Evolutionary conservation across 768 basidiomycete genomes (phyloP).

Genomic region (Xanthoconium stramineum): DNA sequence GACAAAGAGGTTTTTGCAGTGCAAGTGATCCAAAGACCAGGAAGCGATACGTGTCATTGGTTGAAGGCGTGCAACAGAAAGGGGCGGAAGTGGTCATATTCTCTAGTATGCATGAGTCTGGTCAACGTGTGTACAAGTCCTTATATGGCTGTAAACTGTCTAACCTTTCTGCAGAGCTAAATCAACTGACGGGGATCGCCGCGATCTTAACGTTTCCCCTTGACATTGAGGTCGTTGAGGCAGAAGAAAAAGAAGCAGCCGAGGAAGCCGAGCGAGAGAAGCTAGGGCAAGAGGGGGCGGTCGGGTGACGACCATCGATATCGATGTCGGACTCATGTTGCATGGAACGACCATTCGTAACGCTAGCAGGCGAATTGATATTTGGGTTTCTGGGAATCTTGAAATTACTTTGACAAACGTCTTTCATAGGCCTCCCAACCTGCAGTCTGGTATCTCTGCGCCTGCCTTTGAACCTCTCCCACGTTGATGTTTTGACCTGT

Average conservation of each 20-base stretch:
- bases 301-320: background rate
- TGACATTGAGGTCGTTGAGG: constrained; percentile 92
- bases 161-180: constrained; percentile 64
- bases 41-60: constrained; percentile 82
- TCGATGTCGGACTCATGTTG: background rate
- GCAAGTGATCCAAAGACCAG: constrained; percentile 75
- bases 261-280: constrained; percentile 36
- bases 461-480: constrained; percentile 51
- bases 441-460: constrained; percentile 77
- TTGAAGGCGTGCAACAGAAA: constrained; percentile 83
- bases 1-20: constrained; percentile 36
- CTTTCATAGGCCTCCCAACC: constrained; percentile 91
- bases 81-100: constrained; percentile 96
- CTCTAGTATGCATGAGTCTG: constrained; percentile 99
- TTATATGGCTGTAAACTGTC: background rate
- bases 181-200: constrained; percentile 91
- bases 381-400: background rate
- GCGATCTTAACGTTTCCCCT: constrained; percentile 95
- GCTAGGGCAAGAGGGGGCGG: constrained; percentile 6
- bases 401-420: constrained; percentile 33
- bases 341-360: background rate
- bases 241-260: constrained; percentile 78
- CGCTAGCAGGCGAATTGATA: background rate
- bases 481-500: constrained; percentile 41
- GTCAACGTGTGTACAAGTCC: constrained; percentile 70